phyloP scores from a whole-genome alignment of 2,329 filamentous ascomycete species.

The Diplodia seriata region DNA sequence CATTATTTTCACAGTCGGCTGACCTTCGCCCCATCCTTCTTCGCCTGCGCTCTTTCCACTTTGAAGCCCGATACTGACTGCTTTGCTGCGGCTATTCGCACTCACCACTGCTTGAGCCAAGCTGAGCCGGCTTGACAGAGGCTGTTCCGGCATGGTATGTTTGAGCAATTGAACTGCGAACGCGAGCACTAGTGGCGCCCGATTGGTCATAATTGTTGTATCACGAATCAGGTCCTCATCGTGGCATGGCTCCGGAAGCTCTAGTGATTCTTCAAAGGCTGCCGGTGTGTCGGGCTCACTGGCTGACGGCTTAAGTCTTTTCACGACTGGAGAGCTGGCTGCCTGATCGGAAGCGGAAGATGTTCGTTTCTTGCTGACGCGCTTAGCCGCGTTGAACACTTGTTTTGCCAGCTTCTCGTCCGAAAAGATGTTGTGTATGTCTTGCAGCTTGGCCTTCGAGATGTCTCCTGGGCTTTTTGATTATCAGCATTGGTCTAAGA shows the following conservation, averaged over 20 bases:
- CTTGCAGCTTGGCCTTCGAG: constrained; percentile 55
- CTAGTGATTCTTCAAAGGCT: constrained; percentile 68
- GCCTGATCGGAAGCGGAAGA: constrained; percentile 44
- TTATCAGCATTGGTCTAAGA: not conserved
- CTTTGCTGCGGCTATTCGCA: constrained; percentile 78
- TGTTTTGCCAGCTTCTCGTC: constrained; percentile 65
- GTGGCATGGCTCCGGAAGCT: constrained; percentile 61
- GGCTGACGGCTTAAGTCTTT: constrained; percentile 42
- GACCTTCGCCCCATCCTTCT: constrained; percentile 75
- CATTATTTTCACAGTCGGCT: constrained; percentile 75
- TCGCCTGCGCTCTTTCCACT: constrained; percentile 69
- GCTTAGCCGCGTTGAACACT: constrained; percentile 64
- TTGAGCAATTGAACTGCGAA: constrained; percentile 77
- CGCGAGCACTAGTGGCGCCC: constrained; percentile 81
- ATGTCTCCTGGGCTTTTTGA: constrained; percentile 53
- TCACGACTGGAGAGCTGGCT: constrained; percentile 46
- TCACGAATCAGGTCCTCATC: constrained; percentile 66
- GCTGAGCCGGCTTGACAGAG: constrained; percentile 81
- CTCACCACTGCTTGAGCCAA: constrained; percentile 85
- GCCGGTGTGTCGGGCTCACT: constrained; percentile 53
- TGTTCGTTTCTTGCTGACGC: constrained; percentile 61
- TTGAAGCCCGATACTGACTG: constrained; percentile 75
- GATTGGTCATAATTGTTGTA: constrained; percentile 72
- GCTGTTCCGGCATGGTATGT: constrained; percentile 85
- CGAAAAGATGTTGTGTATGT: constrained; percentile 52